These are phyloP conservation scores for Omphalotus guepiniiformis DNA, from an alignment of 768 basidiomycete genomes.

Conservation along the genomic window DNA sequence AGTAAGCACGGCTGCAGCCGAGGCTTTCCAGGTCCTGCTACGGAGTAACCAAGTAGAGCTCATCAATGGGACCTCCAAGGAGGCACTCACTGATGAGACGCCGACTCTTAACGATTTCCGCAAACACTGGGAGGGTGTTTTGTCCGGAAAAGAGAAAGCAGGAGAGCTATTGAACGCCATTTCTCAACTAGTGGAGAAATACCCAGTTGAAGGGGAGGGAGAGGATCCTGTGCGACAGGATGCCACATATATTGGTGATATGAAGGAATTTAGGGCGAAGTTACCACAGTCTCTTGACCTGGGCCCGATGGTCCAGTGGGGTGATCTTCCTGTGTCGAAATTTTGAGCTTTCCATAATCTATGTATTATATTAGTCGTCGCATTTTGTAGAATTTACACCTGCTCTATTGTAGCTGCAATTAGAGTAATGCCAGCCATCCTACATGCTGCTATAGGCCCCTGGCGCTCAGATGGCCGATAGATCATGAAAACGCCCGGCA, in stretches of 20 bases:
- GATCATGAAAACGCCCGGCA: too few relatives aligned
- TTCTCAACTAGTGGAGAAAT: constrained; percentile 48
- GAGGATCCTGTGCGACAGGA: constrained; percentile 39
- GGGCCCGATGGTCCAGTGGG: constrained; percentile 70
- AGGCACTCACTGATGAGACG: constrained; percentile 47
- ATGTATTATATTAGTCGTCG: not conserved
- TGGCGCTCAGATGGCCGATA: too few relatives aligned
- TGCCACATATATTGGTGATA: constrained; percentile 62
- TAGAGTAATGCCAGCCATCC: too few relatives aligned
- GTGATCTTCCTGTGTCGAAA: constrained; percentile 61
- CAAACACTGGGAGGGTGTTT: constrained; percentile 52
- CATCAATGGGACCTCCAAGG: constrained; percentile 47
- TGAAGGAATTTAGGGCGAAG: constrained; percentile 59
- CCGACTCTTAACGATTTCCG: constrained; percentile 59
- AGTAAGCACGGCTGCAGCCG: constrained; percentile 60
- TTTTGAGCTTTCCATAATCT: constrained; percentile 27
- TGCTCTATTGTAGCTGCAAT: not conserved
- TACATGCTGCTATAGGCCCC: too few relatives aligned
- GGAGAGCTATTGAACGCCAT: constrained; percentile 49
- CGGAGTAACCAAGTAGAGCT: constrained; percentile 43
- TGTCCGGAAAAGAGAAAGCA: constrained; percentile 37
- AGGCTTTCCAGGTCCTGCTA: constrained; percentile 56
- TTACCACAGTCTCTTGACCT: constrained; percentile 53
- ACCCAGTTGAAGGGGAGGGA: constrained; percentile 53
- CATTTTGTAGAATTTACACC: too few relatives aligned